These are phyloP conservation scores for Xylariaceae sp. DNA, from an alignment of 2,329 filamentous ascomycete species.

Conservation along the genomic window DNA sequence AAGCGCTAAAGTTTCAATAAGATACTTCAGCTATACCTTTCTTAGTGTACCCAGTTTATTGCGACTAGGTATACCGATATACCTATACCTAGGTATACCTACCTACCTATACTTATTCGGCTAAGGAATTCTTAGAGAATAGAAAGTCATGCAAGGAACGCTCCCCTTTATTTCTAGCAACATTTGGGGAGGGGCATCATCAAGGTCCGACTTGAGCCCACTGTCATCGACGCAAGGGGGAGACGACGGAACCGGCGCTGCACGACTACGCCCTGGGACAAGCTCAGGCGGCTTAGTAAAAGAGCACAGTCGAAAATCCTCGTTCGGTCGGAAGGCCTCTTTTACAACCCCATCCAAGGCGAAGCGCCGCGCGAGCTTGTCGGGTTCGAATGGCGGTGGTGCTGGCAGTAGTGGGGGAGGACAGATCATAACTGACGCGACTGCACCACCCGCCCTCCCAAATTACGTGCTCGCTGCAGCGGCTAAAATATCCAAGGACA, in stretches of 20 bases:
- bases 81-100: not conserved
- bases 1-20: too few species aligned
- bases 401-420: conserved; percentile 33
- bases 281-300: conserved; percentile 31
- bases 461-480: conserved; percentile 48
- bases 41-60: not conserved
- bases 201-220: conserved; percentile 20
- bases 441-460: conserved; percentile 48
- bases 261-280: conserved; percentile 32
- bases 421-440: conserved; percentile 37
- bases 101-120: not conserved
- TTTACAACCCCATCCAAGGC: conserved; percentile 38
- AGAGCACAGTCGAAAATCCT: conserved; percentile 44
- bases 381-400: conserved; percentile 32
- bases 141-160: conserved; percentile 19
- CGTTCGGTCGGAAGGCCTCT: conserved; percentile 50
- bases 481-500: conserved; percentile 34
- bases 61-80: not conserved
- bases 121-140: conserved; percentile 8
- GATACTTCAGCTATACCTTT: too few species aligned
- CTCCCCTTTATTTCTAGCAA: conserved; percentile 29
- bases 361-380: conserved; percentile 39
- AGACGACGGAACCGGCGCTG: not conserved
- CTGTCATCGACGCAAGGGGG: conserved; percentile 4
- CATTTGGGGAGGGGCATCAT: conserved; percentile 26